phyloP scores from a whole-genome alignment of 148 eudicot genomes.

The Dianthus caryophyllus region DNA sequence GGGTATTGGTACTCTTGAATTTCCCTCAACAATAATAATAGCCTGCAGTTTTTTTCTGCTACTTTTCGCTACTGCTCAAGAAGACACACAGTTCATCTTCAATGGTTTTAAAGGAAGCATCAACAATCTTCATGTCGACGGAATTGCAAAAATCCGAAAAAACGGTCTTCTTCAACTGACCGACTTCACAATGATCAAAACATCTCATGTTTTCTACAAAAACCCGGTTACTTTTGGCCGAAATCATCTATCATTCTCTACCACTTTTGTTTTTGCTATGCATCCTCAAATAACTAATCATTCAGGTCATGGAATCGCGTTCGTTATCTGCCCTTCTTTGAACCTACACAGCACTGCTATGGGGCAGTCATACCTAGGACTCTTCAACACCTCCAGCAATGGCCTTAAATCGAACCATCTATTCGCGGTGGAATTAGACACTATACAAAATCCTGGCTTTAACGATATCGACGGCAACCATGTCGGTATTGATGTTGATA shows the following conservation, averaged over 20 bases:
- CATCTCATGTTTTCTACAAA: constrained; percentile 27
- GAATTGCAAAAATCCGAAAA: constrained; percentile 7
- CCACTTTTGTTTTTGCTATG: no score
- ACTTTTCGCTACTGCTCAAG: no score
- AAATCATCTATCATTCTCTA: constrained; percentile 21
- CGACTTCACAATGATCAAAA: not conserved
- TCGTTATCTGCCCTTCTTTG: constrained; percentile 8
- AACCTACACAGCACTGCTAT: constrained; percentile 1
- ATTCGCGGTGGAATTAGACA: constrained; percentile 29
- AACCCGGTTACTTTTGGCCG: constrained; percentile 9
- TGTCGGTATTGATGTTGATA: constrained; percentile 28
- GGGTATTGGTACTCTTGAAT: not conserved
- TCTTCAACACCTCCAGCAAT: constrained; percentile 11
- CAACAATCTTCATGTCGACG: constrained; percentile 9
- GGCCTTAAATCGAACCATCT: constrained; percentile 21
- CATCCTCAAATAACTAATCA: no score
- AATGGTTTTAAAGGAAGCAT: constrained; percentile 19
- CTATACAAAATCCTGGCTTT: not conserved
- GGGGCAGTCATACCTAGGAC: no score
- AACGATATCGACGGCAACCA: constrained; percentile 22
- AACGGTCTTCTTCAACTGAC: constrained; percentile 16
- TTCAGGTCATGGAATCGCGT: constrained; percentile 20
- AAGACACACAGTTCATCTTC: constrained; percentile 23
- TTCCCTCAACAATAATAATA: not conserved
- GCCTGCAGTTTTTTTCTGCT: no score